Base-by-base conservation (phyloP, 2,329 filamentous ascomycete genomes). In the Colletotrichum cereale region DNA sequence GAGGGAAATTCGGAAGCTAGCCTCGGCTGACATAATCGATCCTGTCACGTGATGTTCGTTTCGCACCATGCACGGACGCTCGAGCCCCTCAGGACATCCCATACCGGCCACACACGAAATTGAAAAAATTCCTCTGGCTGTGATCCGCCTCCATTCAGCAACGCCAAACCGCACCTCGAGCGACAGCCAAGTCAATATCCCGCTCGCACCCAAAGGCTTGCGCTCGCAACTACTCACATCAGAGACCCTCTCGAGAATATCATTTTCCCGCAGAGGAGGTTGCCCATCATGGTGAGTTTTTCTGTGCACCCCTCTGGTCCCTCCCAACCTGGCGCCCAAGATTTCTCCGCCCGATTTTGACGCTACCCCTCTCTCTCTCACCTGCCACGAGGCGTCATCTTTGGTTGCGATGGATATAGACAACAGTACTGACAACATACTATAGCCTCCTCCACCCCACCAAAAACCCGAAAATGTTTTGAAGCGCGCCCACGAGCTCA, bases 391-490 rank as follows among this genome's bases (percentile, higher is more conserved):
- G 62, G 61, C 64, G 58, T 66, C 68, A 66, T 67, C 36, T 62
- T 58, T 55, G 42, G 44, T 65, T 29, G 53, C 65, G 14, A 40
- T 52, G 44, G 48, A 76, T 44, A 75, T 75, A 38, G 55, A 58
- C 44, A 36, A 62, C 61, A 80, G 26, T 55, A 64, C 69, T 70
- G 57, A 72, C 66, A n/a, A 47, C 62, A 18, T 40, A 40, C 53
- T 66, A 78, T 74, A 96, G 96, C 94, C 96, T 88, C 96, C 96
- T 82, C 95, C 95, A 86, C 93, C 95, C 78, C 95, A 98, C 84
- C 95, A 96, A 83, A 97, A 97, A 85, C 96, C 96, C 81, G 96
- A 99, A 88, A 99, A 99, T 92, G 95, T 98, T 82, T 91, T 98
- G 83, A 97, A 97, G 91, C 92, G 96, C 84, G 96, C 96, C 75